Evolutionary conservation across 2,329 filamentous ascomycete genomes (phyloP).

Genomic region (Xylariales sp.): DNA sequence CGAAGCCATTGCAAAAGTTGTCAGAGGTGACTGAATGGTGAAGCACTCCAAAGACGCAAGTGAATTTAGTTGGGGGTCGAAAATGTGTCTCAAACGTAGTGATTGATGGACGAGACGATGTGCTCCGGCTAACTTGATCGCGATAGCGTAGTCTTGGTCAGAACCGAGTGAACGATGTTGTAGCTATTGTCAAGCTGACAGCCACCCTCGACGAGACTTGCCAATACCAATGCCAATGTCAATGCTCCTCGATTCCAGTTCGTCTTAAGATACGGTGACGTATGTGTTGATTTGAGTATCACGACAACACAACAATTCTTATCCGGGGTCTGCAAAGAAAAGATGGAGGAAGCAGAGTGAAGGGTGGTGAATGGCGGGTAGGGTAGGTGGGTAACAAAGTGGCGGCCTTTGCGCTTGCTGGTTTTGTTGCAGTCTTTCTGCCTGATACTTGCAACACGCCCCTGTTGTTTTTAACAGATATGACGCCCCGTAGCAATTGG

Average conservation of each 20-base stretch:
- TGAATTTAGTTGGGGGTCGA: no score
- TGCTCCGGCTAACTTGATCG: no score
- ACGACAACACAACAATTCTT: constrained; percentile 14
- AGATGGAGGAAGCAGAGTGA: constrained; percentile 1
- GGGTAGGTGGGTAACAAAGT: constrained; percentile 8
- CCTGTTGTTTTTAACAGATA: constrained; percentile 7
- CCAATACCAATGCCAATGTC: background rate
- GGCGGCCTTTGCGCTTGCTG: constrained; percentile 11
- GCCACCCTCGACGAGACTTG: background rate
- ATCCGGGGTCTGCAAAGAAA: constrained; percentile 3
- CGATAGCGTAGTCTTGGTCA: no score
- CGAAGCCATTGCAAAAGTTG: constrained; percentile 42
- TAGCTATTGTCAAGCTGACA: constrained; percentile 2
- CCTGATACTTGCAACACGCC: constrained; percentile 9
- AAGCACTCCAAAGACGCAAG: no score
- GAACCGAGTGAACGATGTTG: background rate
- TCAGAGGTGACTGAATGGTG: constrained; percentile 7
- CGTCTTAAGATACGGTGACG: background rate
- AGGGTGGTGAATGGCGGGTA: constrained; percentile 6
- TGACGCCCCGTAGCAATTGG: background rate
- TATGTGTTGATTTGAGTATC: background rate
- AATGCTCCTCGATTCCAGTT: background rate
- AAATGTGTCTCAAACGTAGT: no score
- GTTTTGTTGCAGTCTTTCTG: constrained; percentile 8
- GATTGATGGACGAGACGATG: no score